Conservation (phyloP, 1,139 yeast species). For the Scheffersomyces segobiensis region DNA sequence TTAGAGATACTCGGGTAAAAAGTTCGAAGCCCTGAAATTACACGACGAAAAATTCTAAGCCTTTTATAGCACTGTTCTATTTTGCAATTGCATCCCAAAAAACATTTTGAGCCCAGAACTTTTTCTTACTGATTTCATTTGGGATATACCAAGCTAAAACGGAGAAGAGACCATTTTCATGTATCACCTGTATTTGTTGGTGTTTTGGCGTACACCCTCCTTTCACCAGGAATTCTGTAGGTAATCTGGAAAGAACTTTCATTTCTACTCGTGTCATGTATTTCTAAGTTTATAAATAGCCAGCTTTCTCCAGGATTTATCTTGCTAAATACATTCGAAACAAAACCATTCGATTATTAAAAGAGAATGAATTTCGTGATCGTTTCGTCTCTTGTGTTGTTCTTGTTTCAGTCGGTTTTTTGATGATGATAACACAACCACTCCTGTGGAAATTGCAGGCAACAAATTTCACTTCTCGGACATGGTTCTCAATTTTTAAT, state of each 20-base stretch:
- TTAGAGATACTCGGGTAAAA: not conserved
- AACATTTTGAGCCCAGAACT: not conserved
- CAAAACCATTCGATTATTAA: not conserved
- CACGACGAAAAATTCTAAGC: not conserved
- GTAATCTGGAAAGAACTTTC: not conserved
- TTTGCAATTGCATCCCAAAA: not conserved
- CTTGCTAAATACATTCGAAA: not conserved
- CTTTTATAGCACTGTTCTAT: not conserved
- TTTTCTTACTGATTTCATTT: not conserved
- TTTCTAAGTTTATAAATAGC: not conserved
- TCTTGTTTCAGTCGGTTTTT: not conserved
- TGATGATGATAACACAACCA: slow-evolving; percentile 7
- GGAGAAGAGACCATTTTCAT: not conserved
- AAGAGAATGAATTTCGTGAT: not conserved
- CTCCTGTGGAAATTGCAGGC: slow-evolving; percentile 61
- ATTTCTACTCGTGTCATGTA: not conserved
- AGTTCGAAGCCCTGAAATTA: not conserved
- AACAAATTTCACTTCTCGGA: slow-evolving; percentile 77
- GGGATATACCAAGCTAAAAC: not conserved
- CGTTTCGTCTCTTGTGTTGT: not conserved
- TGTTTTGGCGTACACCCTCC: not conserved
- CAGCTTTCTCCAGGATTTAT: not conserved
- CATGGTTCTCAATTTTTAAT: slow-evolving; percentile 80
- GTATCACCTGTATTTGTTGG: not conserved
- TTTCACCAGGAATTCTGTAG: not conserved